Conservation (phyloP, 1,284 basidiomycete genomes). For the Boletus semigastroideus region DNA sequence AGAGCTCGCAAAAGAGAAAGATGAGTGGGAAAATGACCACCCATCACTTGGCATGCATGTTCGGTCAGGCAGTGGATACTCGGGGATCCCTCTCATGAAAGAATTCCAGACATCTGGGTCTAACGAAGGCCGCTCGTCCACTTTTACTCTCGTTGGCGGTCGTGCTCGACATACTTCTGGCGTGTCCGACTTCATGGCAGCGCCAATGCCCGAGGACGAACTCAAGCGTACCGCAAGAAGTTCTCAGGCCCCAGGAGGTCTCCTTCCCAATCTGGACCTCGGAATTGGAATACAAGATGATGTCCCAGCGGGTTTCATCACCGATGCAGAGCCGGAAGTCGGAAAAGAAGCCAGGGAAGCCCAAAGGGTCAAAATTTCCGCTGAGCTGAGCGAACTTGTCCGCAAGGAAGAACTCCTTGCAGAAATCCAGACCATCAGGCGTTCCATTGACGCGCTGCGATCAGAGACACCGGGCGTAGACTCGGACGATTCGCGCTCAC, state of each 20-base stretch:
- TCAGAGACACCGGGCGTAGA: slow-evolving; percentile 62
- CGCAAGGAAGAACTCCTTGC: slow-evolving; percentile 67
- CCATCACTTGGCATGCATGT: slow-evolving; percentile 59
- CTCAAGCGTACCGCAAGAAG: slow-evolving; percentile 48
- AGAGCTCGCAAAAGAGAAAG: slow-evolving; percentile 68
- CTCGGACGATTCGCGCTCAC: slow-evolving; percentile 54
- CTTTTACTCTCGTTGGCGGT: slow-evolving; percentile 50
- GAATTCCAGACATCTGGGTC: slow-evolving; percentile 52
- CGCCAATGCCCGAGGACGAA: slow-evolving; percentile 59
- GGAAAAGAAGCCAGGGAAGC: slow-evolving; percentile 36
- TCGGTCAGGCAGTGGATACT: slow-evolving; percentile 59
- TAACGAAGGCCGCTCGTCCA: slow-evolving; percentile 49
- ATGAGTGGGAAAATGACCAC: slow-evolving; percentile 87
- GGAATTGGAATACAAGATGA: slow-evolving; percentile 70
- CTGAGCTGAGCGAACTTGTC: slow-evolving; percentile 57
- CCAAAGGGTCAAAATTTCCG: slow-evolving; percentile 40
- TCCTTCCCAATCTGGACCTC: slow-evolving; percentile 71
- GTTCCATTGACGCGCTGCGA: slow-evolving; percentile 72
- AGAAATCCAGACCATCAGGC: slow-evolving; percentile 76
- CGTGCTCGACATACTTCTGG: slow-evolving; percentile 59
- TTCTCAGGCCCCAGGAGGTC: slow-evolving; percentile 49
- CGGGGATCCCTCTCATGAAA: slow-evolving; percentile 58
- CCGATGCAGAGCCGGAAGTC: slow-evolving; percentile 31
- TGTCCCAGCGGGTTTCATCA: slow-evolving; percentile 67
- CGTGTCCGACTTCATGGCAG: slow-evolving; percentile 69